Evolutionary conservation across 164 flowering plant species (phyloP), one percentile per base, ranked within the genome.

Genomic region (Malania oleifera): DNA sequence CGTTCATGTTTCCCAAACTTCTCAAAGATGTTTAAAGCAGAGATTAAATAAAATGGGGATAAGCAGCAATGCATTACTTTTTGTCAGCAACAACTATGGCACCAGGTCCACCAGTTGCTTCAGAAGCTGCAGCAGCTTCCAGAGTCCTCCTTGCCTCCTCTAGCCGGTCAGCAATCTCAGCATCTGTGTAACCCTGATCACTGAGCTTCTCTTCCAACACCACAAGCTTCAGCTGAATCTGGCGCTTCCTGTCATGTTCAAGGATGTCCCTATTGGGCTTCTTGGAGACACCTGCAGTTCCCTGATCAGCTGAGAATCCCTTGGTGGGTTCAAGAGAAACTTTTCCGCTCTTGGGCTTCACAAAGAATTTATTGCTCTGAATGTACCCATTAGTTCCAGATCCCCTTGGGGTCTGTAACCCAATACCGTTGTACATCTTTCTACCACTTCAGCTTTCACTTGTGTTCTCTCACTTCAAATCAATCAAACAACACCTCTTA

Each of bases 361-460:
- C 79, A 41, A 88, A 83, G 63, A 93, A 93, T 70, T 83, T 88
- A 77, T 88, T 93, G 29, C 81, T 72, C 68, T 93, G 97, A 3
- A 88, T 67, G 65, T 93, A 80, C 0, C 99, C 99, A 57, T 90
- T 93, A 5, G 97, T 93, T 26, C 99, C 99, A 0, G 97, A 93
- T 23, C 97, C 99, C 38, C 99, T 74, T 0, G 97, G 68, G 34
- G 99, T 90, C 56, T 85, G 96, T 26, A 93, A 61, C 14, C 97
- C 99, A 25, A 90, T 85, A 8, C 99, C 99, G 75, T 93, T 93
- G 65, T 93, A 90, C 99, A 93, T 93, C 24, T 56, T 63, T 22
- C 37, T 24, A 7, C 6, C 3, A 23, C 29, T 27, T 50, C 22
- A 1, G 20, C 22, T 43, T 43, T 18, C n/a, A n/a, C n/a, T n/a